Conservation (phyloP, 148 eudicot species). For the Rhododendron griersonianum region DNA sequence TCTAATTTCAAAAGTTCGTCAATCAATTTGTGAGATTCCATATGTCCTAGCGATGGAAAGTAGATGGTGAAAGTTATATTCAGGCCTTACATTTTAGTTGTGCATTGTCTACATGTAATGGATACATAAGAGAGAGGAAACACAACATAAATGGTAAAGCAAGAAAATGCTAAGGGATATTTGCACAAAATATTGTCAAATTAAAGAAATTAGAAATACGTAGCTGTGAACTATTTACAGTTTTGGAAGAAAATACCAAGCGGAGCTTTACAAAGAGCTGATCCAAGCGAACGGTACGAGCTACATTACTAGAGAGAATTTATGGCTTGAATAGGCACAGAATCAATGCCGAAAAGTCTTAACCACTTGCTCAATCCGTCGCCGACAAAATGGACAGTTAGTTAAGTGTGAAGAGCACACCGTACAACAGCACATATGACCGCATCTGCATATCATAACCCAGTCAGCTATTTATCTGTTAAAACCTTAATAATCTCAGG, state of each 20-base stretch:
- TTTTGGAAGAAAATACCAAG: not conserved
- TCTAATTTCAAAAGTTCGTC: not conserved
- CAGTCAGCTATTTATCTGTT: not conserved
- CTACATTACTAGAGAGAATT: not conserved
- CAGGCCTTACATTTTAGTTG: not conserved
- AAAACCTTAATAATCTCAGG: not conserved
- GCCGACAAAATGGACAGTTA: conserved; percentile 81
- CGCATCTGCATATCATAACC: conserved; percentile 59
- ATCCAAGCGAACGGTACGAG: not conserved
- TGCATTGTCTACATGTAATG: not conserved
- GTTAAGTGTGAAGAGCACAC: conserved; percentile 73
- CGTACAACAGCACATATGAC: conserved; percentile 96
- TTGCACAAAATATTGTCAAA: not conserved
- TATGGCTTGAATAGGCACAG: not conserved
- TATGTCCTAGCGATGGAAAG: not conserved
- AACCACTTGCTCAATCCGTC: conserved; percentile 75
- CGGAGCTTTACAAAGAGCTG: not conserved
- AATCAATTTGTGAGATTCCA: not conserved
- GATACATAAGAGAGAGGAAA: not conserved
- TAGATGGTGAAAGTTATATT: not conserved
- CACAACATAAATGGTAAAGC: not conserved
- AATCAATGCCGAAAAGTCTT: conserved; percentile 77
- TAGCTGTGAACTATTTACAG: not conserved
- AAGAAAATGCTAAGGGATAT: not conserved
- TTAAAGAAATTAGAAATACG: not conserved